A percentile compares a stretch with the other conserved stretches of the same genome.
These are phyloP conservation scores for Fusarium robinianum DNA, from an alignment of 2,329 filamentous ascomycete genomes.

Conservation along the genomic window DNA sequence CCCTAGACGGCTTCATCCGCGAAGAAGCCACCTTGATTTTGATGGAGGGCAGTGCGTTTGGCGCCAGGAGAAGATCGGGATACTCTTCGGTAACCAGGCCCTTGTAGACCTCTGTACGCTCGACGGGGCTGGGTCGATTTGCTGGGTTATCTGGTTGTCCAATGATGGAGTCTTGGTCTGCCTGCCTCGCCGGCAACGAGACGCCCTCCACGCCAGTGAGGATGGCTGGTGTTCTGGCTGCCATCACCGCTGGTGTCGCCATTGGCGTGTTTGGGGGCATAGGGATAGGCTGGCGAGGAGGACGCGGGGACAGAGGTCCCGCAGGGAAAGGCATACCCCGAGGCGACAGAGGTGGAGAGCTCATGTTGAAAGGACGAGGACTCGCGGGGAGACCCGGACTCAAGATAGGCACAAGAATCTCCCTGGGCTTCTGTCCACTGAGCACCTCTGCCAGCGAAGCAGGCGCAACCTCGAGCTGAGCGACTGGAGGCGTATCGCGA, in stretches of 20 bases:
- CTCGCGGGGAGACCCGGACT: slow-evolving; percentile 65
- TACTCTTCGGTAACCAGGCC: slow-evolving; percentile 85
- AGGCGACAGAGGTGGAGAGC: slow-evolving; percentile 72
- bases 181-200: slow-evolving; percentile 15
- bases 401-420: slow-evolving; percentile 51
- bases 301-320: slow-evolving; percentile 70
- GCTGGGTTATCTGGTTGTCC: slow-evolving; percentile 22
- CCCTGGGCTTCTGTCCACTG: slow-evolving; percentile 43
- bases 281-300: slow-evolving; percentile 73
- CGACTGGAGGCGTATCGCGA: slow-evolving; percentile 38
- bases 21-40: slow-evolving; percentile 89
- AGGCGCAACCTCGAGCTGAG: slow-evolving; percentile 46
- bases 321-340: slow-evolving; percentile 51
- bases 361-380: slow-evolving; percentile 61
- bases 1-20: slow-evolving; percentile 87
- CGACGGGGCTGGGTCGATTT: slow-evolving; percentile 45
- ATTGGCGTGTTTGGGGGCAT: slow-evolving; percentile 71
- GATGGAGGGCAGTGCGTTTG: slow-evolving; percentile 85
- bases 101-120: slow-evolving; percentile 65
- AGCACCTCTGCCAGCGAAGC: slow-evolving; percentile 60
- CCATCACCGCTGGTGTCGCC: slow-evolving; percentile 51
- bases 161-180: slow-evolving; percentile 11
- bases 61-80: slow-evolving; percentile 81
- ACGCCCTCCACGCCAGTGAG: slow-evolving; percentile 16
- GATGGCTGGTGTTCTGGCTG: slow-evolving; percentile 45